Base-by-base conservation (phyloP, 2,329 filamentous ascomycete species). In the Penicillium capsulatum region DNA sequence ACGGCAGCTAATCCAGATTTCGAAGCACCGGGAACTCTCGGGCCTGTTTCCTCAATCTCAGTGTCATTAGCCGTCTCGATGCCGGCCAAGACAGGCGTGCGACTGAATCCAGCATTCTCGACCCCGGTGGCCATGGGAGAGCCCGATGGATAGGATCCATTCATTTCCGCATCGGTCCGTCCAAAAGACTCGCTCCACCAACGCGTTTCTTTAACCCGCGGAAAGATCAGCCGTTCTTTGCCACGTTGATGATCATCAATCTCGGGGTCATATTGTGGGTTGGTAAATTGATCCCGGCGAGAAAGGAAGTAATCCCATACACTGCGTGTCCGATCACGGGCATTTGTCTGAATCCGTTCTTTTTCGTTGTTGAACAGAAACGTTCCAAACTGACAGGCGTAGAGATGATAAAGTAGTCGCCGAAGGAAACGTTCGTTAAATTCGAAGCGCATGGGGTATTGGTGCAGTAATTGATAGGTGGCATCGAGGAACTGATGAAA, bases 401-500 rank as follows among this genome's bases (percentile, higher is more conserved):
- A 91, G 1, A 94, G 76, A 61, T 98, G 92, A 60, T 97, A 98
- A 2, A 97, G 73, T 3, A 98, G 72, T 14, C 92, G 81, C 17
- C 88, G 79, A 5, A 98, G 70, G 64, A 98, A 97, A 3, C 91
- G 81, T 62, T 97, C 92, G 53, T 94, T 97, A 67, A 89, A 98
- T 63, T 98, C 91, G 59, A 98, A 98, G 0, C 90, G 83, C 5
- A 80, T 85, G 0, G 89, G 89, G 55, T 91, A 74, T 61, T 97
- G 92, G 45, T 86, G 76, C 16, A 94, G 69, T 17, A 98, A 74
- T 63, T 98, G 92, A 60, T 92, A 97, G 1, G 87, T 88, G 26
- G 88, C 89, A 59, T 97, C 92, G 7, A 98, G 77, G 65, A 97
- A 98, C 60, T 98, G 92, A 57, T 98, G 92, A 65, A 98, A 98